These are phyloP conservation scores for Medakamo hakoo DNA, from an alignment of 139 green algal species.

Conservation along the genomic window DNA sequence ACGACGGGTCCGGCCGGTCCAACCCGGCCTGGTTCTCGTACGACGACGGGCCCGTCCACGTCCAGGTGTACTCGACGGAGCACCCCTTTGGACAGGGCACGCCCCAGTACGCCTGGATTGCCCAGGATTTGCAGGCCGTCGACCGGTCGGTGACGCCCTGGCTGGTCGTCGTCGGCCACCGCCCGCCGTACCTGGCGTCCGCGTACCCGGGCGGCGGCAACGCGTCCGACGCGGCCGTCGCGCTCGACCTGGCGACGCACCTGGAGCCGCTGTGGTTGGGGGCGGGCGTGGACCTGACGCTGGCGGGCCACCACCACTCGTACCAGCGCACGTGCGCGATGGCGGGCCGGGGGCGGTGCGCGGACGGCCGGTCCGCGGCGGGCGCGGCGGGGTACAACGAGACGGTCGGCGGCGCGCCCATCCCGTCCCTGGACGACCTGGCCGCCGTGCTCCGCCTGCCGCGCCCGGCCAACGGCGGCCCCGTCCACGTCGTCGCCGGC, in stretches of 20 bases:
- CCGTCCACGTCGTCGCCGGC: not conserved
- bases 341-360: too few species aligned
- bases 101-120: constrained; percentile 23
- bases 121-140: constrained; percentile 22
- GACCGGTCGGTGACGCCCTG: constrained; percentile 45
- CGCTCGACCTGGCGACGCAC: constrained; percentile 1
- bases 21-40: constrained; percentile 46
- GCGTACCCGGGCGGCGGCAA: constrained; percentile 3
- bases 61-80: constrained; percentile 59
- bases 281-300: constrained; percentile 35
- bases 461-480: not conserved
- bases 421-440: too few species aligned
- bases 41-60: constrained; percentile 59
- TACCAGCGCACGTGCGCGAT: constrained; percentile 48
- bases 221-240: not conserved
- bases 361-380: too few species aligned
- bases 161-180: constrained; percentile 48
- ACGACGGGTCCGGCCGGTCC: too few species aligned
- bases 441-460: too few species aligned
- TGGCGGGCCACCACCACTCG: constrained; percentile 47
- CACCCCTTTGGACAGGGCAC: constrained; percentile 36
- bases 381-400: too few species aligned
- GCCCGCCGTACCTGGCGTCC: constrained; percentile 40
- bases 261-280: constrained; percentile 12
- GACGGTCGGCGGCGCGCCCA: too few species aligned